These are phyloP conservation scores for Aristolochia contorta DNA, from an alignment of 164 flowering plant genomes.

Conservation along the genomic window DNA sequence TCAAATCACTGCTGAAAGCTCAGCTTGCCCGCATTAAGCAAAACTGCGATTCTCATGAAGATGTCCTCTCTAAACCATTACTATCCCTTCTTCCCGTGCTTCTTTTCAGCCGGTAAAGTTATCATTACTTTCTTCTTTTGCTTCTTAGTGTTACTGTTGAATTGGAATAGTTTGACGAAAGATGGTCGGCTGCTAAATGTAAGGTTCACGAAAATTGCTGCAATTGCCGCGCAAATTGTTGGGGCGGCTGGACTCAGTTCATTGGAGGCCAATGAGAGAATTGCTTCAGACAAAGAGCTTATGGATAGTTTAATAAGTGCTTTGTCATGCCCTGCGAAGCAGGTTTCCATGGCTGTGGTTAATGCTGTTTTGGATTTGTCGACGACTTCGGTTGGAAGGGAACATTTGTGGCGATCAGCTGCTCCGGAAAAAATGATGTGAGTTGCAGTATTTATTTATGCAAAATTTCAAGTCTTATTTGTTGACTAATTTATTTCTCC, in stretches of 20 bases:
- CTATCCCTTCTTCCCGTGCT: constrained; percentile 34
- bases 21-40: constrained; percentile 16
- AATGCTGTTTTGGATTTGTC: constrained; percentile 58
- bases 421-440: constrained; percentile 44
- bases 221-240: constrained; percentile 28
- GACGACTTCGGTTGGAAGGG: constrained; percentile 32
- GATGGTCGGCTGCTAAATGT: neutral
- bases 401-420: constrained; percentile 20
- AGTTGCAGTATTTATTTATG: constrained; percentile 20
- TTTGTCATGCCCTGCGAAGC: constrained; percentile 12
- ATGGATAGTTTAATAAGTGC: constrained; percentile 25
- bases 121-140: neutral
- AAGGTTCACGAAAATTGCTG: constrained; percentile 21
- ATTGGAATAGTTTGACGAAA: neutral
- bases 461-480: neutral
- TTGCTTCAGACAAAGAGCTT: constrained; percentile 31
- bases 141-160: neutral
- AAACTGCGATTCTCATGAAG: neutral
- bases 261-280: constrained; percentile 32
- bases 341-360: constrained; percentile 30
- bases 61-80: constrained; percentile 13
- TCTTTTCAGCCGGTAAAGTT: constrained; percentile 27
- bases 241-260: constrained; percentile 42
- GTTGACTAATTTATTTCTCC: neutral
- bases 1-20: constrained; percentile 24